These are phyloP conservation scores for Eucalyptus curtisii DNA, from an alignment of 345 rosid species.

Conservation along the genomic window DNA sequence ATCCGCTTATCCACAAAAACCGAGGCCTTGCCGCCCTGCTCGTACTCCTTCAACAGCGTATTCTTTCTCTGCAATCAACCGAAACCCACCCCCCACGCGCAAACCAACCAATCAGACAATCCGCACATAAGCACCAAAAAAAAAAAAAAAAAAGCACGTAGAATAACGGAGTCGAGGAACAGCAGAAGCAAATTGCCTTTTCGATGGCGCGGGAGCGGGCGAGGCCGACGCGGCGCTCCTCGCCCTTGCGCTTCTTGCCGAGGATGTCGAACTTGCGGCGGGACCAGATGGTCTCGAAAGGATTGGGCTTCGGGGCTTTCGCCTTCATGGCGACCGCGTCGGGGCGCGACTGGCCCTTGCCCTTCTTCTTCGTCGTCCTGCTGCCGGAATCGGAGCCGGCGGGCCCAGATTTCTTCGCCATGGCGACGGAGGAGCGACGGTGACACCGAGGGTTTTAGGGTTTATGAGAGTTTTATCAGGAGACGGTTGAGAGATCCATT, in stretches of 20 bases:
- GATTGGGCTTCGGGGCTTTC: slow-evolving; percentile 33
- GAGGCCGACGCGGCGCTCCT: slow-evolving; percentile 59
- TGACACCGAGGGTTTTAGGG: neutral
- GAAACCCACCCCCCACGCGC: neutral
- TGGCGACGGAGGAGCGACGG: neutral
- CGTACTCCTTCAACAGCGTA: slow-evolving; percentile 76
- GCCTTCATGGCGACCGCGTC: slow-evolving; percentile 55
- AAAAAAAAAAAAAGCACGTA: neutral
- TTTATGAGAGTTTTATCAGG: neutral
- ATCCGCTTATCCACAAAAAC: slow-evolving; percentile 73
- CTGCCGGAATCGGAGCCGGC: neutral
- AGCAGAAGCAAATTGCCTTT: slow-evolving; percentile 13
- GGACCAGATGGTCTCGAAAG: slow-evolving; percentile 81
- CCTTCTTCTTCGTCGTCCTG: slow-evolving; percentile 18
- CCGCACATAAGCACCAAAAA: neutral
- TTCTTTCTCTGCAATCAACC: slow-evolving; percentile 50
- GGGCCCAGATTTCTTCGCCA: slow-evolving; percentile 9
- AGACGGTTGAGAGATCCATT: neutral
- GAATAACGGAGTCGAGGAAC: neutral
- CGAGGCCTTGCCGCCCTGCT: slow-evolving; percentile 62
- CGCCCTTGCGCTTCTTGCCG: slow-evolving; percentile 89
- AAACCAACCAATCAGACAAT: neutral
- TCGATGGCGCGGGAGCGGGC: slow-evolving; percentile 61
- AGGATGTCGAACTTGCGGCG: slow-evolving; percentile 81
- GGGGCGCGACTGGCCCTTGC: slow-evolving; percentile 33